Base-by-base conservation (phyloP, 331 rosid species). In the Quercus tomentella region DNA sequence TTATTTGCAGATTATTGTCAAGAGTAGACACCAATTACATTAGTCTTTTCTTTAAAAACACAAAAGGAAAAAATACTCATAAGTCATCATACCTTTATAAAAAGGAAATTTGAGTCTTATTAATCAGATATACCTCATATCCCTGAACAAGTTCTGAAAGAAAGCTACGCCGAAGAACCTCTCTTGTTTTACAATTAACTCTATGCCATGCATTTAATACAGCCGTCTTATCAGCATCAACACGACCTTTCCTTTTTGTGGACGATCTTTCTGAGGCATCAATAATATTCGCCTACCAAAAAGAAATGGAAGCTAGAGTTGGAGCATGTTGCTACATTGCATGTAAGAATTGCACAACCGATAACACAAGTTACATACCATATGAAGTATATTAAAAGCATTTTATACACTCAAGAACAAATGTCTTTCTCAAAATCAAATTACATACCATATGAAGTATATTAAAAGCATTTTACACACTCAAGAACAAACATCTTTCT, bases 151-250 rank as follows among this genome's bases (percentile, higher is more conserved):
- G 98, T 76, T 91, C 98, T 12, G 78, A 77, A 67, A 88, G 90
- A 82, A 77, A 92, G 58, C 98, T 87, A 72, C 92, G 97, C 56
- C 98, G 94, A 88, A 95, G 89, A 54, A 98, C 98, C 77, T 91
- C 97, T 77, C 99, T 93, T 72, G 98, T 93, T 84, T 85, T 89
- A 87, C 87, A 82, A 77, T 90, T 91, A 33, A 93, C 75, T 84
- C 96, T 90, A 58, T 45, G 88, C 91, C 93, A 89, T 56, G 89
- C 91, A 76, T 82, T 87, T 74, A 89, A 79, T 35, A 81, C 90
- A n/a, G 89, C 86, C 77, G 67, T 78, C 83, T 85, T 89, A 79
- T 93, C 89, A 69, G 90, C 79, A 87, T 93, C 94, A 80, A 88
- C 76, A 56, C 11, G 88, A 65, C 84, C 84, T 84, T 85, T 86